Percentiles rank a stretch among this genome's conserved stretches.
phyloP scores from a whole-genome alignment of 1,139 yeast species.

The Williopsis jadinii region DNA sequence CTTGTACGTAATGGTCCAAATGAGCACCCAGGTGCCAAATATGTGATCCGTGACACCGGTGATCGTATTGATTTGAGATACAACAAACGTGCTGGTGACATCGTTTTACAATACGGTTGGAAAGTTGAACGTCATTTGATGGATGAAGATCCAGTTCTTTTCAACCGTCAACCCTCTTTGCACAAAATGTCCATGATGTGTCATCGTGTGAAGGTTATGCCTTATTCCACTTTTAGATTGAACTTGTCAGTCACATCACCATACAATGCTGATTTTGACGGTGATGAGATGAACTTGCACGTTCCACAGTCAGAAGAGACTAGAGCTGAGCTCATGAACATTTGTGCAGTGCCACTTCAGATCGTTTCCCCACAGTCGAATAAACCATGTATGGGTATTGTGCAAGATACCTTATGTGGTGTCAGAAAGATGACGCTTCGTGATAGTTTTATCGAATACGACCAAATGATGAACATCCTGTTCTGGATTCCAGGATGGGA shows the following conservation, averaged over 20 bases:
- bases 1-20: conserved; percentile 96
- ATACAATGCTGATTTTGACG: conserved; percentile 99
- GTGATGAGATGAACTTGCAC: conserved; percentile 99
- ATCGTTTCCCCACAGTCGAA: conserved; percentile 98
- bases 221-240: conserved; percentile 94
- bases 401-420: conserved; percentile 97
- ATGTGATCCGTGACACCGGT: conserved; percentile 96
- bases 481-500: conserved; percentile 99
- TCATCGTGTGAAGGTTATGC: conserved; percentile 98
- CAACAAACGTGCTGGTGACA: conserved; percentile 97
- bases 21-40: conserved; percentile 99
- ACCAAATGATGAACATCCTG: conserved; percentile 91
- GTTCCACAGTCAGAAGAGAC: conserved; percentile 99
- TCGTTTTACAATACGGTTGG: conserved; percentile 98
- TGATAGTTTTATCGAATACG: conserved; percentile 82
- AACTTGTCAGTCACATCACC: conserved; percentile 97
- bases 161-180: conserved; percentile 98
- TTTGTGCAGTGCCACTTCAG: conserved; percentile 95
- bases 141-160: conserved; percentile 95
- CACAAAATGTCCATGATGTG: conserved; percentile 99
- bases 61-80: conserved; percentile 96
- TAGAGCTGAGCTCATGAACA: conserved; percentile 88
- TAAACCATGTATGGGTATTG: conserved; percentile 99
- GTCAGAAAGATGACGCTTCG: conserved; percentile 90
- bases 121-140: conserved; percentile 96